Conservation (phyloP, 495 filamentous ascomycete species). For the Cercophora scortea region DNA sequence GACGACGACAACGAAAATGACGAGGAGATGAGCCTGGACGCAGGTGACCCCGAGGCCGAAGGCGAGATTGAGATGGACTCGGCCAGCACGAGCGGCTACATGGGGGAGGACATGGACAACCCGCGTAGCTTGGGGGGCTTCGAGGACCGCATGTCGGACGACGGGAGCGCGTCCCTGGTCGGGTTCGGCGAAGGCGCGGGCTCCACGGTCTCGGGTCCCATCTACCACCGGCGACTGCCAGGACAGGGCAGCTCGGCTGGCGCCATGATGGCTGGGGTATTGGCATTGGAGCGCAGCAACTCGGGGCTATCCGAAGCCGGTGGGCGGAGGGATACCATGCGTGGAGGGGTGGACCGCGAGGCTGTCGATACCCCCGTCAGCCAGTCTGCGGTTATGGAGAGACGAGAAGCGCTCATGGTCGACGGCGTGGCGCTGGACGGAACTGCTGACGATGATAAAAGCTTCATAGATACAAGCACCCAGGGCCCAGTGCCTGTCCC, state of each 20-base stretch:
- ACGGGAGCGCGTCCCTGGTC: slow-evolving; percentile 61
- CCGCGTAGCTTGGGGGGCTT: slow-evolving; percentile 53
- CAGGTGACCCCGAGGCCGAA: slow-evolving; percentile 23
- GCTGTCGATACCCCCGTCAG: slow-evolving; percentile 30
- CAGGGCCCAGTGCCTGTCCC: slow-evolving; percentile 29
- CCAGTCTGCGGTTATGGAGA: slow-evolving; percentile 31
- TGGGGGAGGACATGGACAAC: slow-evolving; percentile 5
- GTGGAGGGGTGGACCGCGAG: slow-evolving; percentile 4
- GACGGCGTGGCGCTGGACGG: slow-evolving; percentile 37
- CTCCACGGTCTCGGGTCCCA: slow-evolving; percentile 69
- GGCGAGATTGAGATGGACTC: slow-evolving; percentile 28
- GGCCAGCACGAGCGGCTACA: slow-evolving; percentile 24
- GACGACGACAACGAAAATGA: slow-evolving; percentile 39
- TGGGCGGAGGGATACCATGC: neutral
- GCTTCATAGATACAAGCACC: slow-evolving; percentile 38
- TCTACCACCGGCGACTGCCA: slow-evolving; percentile 43
- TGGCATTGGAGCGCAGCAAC: slow-evolving; percentile 33
- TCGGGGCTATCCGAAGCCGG: slow-evolving; percentile 32
- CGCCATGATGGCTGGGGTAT: slow-evolving; percentile 11
- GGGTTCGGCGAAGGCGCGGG: slow-evolving; percentile 84
- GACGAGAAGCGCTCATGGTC: slow-evolving; percentile 34
- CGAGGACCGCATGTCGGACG: slow-evolving; percentile 72
- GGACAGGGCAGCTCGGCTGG: slow-evolving; percentile 8
- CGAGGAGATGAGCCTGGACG: slow-evolving; percentile 35
- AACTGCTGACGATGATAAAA: slow-evolving; percentile 16